Evolutionary conservation across 768 basidiomycete species (phyloP).

Genomic region (Ramaria sp.): DNA sequence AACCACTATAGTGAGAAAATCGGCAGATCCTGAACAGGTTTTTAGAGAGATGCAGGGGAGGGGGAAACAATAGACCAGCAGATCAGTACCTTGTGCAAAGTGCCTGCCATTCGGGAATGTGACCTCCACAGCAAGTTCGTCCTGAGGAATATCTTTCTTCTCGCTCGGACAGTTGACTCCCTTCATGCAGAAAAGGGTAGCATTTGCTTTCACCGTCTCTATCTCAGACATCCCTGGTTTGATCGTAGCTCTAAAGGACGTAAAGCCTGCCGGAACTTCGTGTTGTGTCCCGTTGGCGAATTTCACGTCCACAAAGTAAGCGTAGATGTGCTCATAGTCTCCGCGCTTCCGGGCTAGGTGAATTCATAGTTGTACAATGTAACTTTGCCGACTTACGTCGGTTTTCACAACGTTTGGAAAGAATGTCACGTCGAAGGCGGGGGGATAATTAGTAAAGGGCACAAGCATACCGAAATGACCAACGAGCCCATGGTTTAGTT

Average conservation of each 20-base stretch:
- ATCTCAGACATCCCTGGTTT: neutral
- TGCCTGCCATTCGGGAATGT: neutral
- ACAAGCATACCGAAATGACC: neutral
- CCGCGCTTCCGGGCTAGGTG: neutral
- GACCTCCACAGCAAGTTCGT: neutral
- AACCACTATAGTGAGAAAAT: neutral
- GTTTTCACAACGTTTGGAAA: neutral
- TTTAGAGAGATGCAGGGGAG: neutral
- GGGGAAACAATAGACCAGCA: too few species aligned
- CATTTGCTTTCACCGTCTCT: neutral
- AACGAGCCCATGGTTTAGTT: neutral
- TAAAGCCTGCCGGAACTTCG: neutral
- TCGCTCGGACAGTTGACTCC: neutral
- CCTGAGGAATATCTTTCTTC: neutral
- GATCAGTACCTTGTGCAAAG: conserved; percentile 1
- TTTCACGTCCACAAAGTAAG: neutral
- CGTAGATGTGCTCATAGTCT: neutral
- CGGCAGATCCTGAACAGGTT: neutral
- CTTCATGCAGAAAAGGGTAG: neutral
- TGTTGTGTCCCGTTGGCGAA: neutral
- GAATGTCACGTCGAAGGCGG: neutral
- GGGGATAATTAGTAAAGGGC: conserved; percentile 1
- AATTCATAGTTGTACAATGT: neutral
- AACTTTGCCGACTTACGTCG: neutral
- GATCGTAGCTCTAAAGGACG: neutral